phyloP scores from a whole-genome alignment of 2,329 filamentous ascomycete species.

The Microsporum audouinii region DNA sequence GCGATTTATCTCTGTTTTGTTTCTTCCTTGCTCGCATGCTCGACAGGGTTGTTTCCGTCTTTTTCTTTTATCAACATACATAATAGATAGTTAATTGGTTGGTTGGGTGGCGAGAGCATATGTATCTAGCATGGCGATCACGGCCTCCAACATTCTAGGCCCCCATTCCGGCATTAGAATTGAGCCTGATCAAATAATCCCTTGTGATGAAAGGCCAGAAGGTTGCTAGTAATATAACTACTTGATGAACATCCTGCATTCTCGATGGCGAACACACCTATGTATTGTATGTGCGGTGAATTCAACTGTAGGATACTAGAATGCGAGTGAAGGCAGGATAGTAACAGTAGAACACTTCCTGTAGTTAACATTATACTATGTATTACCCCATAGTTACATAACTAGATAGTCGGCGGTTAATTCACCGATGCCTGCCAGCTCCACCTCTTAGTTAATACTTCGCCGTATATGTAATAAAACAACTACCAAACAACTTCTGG shows the following conservation, averaged over 20 bases:
- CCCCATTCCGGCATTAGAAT: background rate
- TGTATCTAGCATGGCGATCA: background rate
- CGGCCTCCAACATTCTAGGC: background rate
- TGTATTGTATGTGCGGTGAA: too few relatives aligned
- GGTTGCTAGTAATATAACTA: background rate
- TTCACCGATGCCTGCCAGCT: too few relatives aligned
- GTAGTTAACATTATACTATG: too few relatives aligned
- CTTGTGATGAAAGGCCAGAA: background rate
- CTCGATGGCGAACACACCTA: too few relatives aligned
- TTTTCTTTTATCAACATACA: background rate
- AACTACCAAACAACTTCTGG: too few relatives aligned
- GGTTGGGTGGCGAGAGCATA: background rate
- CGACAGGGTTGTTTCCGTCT: background rate
- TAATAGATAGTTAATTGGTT: slow-evolving; percentile 2
- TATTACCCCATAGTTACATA: too few relatives aligned
- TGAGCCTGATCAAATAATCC: background rate
- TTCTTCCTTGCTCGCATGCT: background rate
- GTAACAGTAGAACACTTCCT: too few relatives aligned
- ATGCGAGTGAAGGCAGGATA: too few relatives aligned
- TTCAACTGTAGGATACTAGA: too few relatives aligned
- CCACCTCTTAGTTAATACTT: too few relatives aligned
- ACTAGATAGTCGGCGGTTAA: too few relatives aligned
- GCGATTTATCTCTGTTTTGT: background rate
- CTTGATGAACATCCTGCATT: background rate
- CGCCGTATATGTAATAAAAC: too few relatives aligned